Evolutionary conservation across 805 yeast genomes (phyloP), one percentile per base, ranked within the genome.

Genomic region (Saccharomycopsis sp.): DNA sequence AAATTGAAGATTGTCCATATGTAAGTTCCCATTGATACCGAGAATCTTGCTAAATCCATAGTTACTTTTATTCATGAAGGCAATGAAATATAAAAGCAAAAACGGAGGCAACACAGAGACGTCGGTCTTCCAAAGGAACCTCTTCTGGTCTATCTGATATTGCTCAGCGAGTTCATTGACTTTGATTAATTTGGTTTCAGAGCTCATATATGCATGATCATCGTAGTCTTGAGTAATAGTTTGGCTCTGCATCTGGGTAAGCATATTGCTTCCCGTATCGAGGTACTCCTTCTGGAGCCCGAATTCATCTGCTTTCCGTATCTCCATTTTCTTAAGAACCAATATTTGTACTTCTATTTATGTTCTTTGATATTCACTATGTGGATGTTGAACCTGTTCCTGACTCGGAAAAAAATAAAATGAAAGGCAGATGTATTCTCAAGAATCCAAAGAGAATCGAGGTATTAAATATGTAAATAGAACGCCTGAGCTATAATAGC

Each of bases 41-140:
- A 85, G 85, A 56, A 84, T 75, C 59, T 81, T 80, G 12, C 91
- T 90, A 67, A 86, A 85, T 38, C 89, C 82, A 60, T 86, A 84
- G 67, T 86, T 86, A 55, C 85, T 89, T 68, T 90, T 76, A 67
- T 87, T 91, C 67, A 87, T 71, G 64, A 86, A 86, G 1, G 90
- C 84, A 63, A 86, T 75, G 66, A 86, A 79, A 66, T 86, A 86
- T 44, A 86, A 73, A 47, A 85, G 67, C 67, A 88, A 83, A 64
- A 86, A 85, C 22, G 89, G 83, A 2, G 90, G 88, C 22, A 86
- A 81, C 44, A 87, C 82, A 56, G 86, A 79, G 1, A 80, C 53
- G 66, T 87, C 93, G 35, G 84, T 74, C 64, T 85, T 86, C 75
- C 80, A 71, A 81, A 82, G 78, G 47, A 86, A 71, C 63, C 72